A percentile compares a stretch with the other conserved stretches of the same genome.
These are phyloP conservation scores for Fusarium sp. DNA, from an alignment of 2,329 filamentous ascomycete genomes.

Conservation along the genomic window DNA sequence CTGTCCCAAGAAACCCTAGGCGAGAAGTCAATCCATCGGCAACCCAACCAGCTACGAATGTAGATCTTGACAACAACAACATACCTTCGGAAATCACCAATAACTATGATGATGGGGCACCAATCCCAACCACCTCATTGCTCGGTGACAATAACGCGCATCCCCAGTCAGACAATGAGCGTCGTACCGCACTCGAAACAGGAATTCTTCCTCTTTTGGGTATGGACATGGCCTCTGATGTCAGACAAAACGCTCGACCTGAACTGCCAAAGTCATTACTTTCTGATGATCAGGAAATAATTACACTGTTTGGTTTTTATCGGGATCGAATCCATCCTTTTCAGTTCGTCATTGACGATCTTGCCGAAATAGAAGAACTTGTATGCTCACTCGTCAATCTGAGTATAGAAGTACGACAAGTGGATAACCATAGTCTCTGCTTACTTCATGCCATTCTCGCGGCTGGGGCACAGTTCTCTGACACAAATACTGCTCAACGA, in stretches of 20 bases:
- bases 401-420: neutral
- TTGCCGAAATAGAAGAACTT: constrained; percentile 18
- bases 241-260: neutral
- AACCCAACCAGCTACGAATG: fast-evolving
- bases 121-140: constrained; percentile 2
- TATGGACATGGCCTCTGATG: neutral
- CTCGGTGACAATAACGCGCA: constrained; percentile 16
- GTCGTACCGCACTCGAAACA: constrained; percentile 24
- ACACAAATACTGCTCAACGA: constrained; percentile 5
- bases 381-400: constrained; percentile 22
- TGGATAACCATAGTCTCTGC: constrained; percentile 14
- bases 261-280: neutral
- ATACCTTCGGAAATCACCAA: fast-evolving
- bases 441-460: constrained; percentile 36
- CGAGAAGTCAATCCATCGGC: neutral
- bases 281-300: constrained; percentile 18
- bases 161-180: constrained; percentile 11
- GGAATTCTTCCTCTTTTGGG: constrained; percentile 31
- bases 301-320: constrained; percentile 28
- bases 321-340: constrained; percentile 25
- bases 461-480: constrained; percentile 34
- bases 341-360: constrained; percentile 21
- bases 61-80: fast-evolving
- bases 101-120: neutral
- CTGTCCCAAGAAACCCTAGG: neutral